Evolutionary conservation across 768 basidiomycete genomes (phyloP).

Genomic region (Hygrophoropsis aurantiaca): DNA sequence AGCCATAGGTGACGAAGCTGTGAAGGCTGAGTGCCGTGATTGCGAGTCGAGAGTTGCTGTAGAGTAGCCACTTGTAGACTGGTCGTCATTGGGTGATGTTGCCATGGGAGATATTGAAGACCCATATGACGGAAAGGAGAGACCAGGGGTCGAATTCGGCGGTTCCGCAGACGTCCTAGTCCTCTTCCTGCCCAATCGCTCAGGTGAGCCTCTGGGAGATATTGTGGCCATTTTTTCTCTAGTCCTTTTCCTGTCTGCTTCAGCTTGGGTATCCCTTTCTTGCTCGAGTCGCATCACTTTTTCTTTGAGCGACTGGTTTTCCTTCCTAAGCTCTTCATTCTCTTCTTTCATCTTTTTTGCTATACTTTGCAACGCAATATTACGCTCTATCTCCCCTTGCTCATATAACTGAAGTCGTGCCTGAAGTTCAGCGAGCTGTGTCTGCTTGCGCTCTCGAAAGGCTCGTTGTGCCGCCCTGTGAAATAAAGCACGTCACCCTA

Average conservation of each 20-base stretch:
- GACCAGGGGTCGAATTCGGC: constrained; percentile 14
- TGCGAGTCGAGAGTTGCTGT: constrained; percentile 25
- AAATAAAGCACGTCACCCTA: not conserved
- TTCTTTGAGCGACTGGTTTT: constrained; percentile 63
- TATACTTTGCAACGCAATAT: constrained; percentile 78
- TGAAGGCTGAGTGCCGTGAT: constrained; percentile 27
- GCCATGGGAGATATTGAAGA: constrained; percentile 47
- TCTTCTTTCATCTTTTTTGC: constrained; percentile 87
- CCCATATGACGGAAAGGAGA: constrained; percentile 23
- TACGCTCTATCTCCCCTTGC: constrained; percentile 88
- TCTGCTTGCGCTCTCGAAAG: constrained; percentile 87
- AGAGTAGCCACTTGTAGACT: constrained; percentile 28
- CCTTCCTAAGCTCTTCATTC: constrained; percentile 69
- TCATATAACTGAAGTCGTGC: constrained; percentile 83
- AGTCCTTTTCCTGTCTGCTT: constrained; percentile 56
- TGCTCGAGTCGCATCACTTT: constrained; percentile 44
- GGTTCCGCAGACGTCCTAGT: constrained; percentile 27
- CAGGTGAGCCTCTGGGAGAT: constrained; percentile 20
- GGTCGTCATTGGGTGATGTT: constrained; percentile 48
- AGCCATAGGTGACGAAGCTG: constrained; percentile 27
- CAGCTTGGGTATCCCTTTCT: constrained; percentile 26
- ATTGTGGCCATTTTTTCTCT: constrained; percentile 49
- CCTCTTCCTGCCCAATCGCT: constrained; percentile 38
- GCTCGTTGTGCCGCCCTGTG: constrained; percentile 83
- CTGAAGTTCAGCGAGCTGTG: constrained; percentile 84